These are phyloP conservation scores for Microcos paniculata DNA, from an alignment of 345 rosid genomes.

Conservation along the genomic window DNA sequence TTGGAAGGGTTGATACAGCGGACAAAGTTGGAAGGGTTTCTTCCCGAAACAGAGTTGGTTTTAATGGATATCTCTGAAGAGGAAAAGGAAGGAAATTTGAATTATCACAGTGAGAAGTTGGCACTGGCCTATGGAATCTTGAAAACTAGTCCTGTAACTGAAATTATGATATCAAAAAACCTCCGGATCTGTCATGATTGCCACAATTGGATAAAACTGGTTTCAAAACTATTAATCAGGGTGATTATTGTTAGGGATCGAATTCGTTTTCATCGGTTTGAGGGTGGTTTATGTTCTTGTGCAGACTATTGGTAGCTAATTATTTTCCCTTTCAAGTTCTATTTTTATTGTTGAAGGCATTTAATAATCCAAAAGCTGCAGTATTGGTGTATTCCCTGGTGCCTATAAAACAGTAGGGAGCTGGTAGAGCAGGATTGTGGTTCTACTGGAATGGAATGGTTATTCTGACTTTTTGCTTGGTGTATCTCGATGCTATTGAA, in stretches of 20 bases:
- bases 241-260: slow-evolving; percentile 74
- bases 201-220: slow-evolving; percentile 69
- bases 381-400: neutral
- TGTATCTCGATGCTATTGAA: neutral
- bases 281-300: slow-evolving; percentile 77
- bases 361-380: neutral
- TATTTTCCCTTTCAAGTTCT: neutral
- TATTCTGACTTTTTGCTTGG: neutral
- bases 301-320: slow-evolving; percentile 61
- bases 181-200: slow-evolving; percentile 80
- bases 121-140: slow-evolving; percentile 78
- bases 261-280: slow-evolving; percentile 76
- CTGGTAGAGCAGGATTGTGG: neutral
- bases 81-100: slow-evolving; percentile 76
- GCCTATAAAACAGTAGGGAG: neutral
- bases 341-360: neutral
- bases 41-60: slow-evolving; percentile 64
- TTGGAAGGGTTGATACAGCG: slow-evolving; percentile 44
- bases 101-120: slow-evolving; percentile 74
- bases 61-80: slow-evolving; percentile 85
- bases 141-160: slow-evolving; percentile 67
- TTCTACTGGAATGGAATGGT: neutral
- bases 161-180: slow-evolving; percentile 69
- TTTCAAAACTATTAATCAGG: slow-evolving; percentile 57
- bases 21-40: slow-evolving; percentile 60